These are phyloP conservation scores for Diatrype stigma DNA, from an alignment of 2,329 filamentous ascomycete genomes.

Conservation along the genomic window DNA sequence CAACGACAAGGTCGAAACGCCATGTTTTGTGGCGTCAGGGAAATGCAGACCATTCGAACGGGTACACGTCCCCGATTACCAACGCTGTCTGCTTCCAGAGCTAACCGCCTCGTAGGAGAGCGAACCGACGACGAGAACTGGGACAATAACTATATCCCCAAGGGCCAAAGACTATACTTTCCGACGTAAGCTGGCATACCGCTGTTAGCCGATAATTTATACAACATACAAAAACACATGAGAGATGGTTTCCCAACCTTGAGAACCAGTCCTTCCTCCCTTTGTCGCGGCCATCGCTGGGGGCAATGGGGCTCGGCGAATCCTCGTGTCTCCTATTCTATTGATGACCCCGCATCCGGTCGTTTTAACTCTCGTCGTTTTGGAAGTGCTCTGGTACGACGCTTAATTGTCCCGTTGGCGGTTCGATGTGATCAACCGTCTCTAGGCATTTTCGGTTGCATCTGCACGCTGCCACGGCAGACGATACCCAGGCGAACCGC, in stretches of 20 bases:
- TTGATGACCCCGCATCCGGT: too few relatives aligned
- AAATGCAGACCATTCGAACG: constrained; percentile 38
- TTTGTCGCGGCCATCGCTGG: neutral
- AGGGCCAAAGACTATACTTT: constrained; percentile 29
- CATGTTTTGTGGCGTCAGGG: constrained; percentile 52
- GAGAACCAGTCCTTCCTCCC: neutral
- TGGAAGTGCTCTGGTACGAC: neutral
- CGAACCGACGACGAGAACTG: constrained; percentile 30
- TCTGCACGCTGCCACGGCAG: neutral
- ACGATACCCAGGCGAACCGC: neutral
- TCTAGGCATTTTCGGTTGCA: neutral
- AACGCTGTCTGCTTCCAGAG: neutral
- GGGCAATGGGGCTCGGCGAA: too few relatives aligned
- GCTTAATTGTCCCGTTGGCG: neutral
- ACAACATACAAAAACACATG: constrained; percentile 12
- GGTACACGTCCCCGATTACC: constrained; percentile 5
- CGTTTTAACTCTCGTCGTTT: neutral
- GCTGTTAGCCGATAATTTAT: constrained; percentile 11
- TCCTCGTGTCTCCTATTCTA: too few relatives aligned
- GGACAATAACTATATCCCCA: constrained; percentile 30
- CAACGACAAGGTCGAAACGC: constrained; percentile 44
- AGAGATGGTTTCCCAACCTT: constrained; percentile 10
- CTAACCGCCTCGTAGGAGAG: constrained; percentile 8
- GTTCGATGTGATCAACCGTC: too few relatives aligned
- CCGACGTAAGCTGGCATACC: constrained; percentile 20